A percentile compares a stretch with the other conserved stretches of the same genome.
Conservation (phyloP, 208 protist genomes). For the Plasmodiophora brassicae region DNA sequence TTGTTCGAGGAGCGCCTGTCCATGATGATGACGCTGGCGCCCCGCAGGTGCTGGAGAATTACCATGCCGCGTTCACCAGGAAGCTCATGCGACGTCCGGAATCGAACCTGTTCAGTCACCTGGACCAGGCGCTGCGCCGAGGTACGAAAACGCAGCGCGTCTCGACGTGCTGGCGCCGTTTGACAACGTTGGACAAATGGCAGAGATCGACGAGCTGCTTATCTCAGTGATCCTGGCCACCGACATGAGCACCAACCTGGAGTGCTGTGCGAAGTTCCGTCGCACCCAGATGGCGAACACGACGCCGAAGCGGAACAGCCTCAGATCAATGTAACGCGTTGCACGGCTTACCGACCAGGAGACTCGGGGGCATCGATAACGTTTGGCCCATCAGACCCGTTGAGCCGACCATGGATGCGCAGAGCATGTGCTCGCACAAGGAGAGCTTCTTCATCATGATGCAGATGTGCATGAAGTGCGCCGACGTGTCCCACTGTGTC, state of each 20-base stretch:
- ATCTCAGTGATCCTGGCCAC: neutral
- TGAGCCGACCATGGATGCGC: neutral
- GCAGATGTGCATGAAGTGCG: neutral
- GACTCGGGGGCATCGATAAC: too few species aligned
- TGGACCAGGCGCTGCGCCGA: neutral
- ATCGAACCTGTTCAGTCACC: neutral
- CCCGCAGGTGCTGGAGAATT: neutral
- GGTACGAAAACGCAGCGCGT: neutral
- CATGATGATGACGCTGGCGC: neutral
- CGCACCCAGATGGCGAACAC: neutral
- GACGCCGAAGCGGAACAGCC: neutral
- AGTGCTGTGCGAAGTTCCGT: neutral
- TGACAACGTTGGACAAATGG: neutral
- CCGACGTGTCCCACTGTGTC: neutral
- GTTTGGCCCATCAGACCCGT: neutral
- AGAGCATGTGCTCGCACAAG: neutral
- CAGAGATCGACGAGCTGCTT: neutral
- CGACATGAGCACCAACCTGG: neutral
- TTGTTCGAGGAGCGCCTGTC: neutral
- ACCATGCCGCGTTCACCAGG: neutral
- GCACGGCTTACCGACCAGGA: too few species aligned
- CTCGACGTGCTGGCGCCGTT: neutral
- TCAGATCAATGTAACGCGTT: too few species aligned
- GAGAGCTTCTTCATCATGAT: neutral
- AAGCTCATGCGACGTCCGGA: neutral